These are phyloP conservation scores for Fragilaria radians DNA, from an alignment of 108 stramenopile species.

Conservation along the genomic window DNA sequence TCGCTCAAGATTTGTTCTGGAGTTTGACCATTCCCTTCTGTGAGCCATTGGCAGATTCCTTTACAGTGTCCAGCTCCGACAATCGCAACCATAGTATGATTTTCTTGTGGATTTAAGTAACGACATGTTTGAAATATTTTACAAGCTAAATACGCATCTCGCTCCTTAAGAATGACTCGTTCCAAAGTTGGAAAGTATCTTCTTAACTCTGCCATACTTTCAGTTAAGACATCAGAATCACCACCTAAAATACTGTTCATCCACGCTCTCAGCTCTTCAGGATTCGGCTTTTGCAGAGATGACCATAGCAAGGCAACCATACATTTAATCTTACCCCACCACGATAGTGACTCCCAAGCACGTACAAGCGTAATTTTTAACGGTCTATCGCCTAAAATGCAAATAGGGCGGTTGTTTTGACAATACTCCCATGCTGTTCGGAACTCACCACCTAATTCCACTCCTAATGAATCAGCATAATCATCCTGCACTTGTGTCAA, in stretches of 20 bases:
- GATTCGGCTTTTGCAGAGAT: conserved; percentile 56
- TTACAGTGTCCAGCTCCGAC: conserved; percentile 82
- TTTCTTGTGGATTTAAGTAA: conserved; percentile 13
- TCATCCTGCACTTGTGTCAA: conserved; percentile 69
- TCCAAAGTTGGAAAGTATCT: conserved; percentile 68
- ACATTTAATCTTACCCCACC: conserved; percentile 65
- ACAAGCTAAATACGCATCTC: conserved; percentile 74
- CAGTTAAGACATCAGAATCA: conserved; percentile 67
- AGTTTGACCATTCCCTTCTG: conserved; percentile 5
- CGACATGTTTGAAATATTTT: conserved; percentile 68
- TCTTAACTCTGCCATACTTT: conserved; percentile 65
- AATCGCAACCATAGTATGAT: conserved; percentile 51
- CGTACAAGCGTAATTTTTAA: conserved; percentile 55
- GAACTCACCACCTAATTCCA: conserved; percentile 81
- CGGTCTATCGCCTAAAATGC: conserved; percentile 80
- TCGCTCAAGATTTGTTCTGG: conserved; percentile 1
- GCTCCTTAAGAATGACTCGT: conserved; percentile 64
- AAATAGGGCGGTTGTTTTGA: conserved; percentile 2
- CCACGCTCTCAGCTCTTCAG: conserved; percentile 73
- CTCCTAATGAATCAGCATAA: conserved; percentile 71
- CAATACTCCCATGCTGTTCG: conserved; percentile 53
- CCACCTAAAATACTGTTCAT: conserved; percentile 58
- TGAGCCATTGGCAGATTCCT: conserved; percentile 50
- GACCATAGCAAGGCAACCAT: conserved; percentile 56
- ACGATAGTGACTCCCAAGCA: conserved; percentile 69